A percentile compares a stretch with the other conserved stretches of the same genome.
These are phyloP conservation scores for Lactarius hengduanensis DNA, from an alignment of 768 basidiomycete genomes.

Conservation along the genomic window DNA sequence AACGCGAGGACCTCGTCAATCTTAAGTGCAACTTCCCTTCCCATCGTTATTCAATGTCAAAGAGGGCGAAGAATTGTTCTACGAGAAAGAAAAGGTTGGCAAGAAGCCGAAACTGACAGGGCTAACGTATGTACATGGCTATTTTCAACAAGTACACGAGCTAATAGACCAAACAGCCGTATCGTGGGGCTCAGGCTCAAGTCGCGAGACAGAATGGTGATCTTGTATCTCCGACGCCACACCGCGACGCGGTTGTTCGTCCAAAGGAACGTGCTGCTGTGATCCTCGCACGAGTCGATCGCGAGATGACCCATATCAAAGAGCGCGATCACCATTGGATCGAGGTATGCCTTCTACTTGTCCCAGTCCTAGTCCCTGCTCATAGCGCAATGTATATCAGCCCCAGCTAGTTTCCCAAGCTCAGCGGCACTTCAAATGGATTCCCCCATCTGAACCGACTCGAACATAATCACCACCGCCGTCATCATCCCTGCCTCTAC, in stretches of 20 bases:
- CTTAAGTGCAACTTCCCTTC: constrained; percentile 73
- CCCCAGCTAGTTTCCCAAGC: constrained; percentile 50
- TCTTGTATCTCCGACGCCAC: constrained; percentile 40
- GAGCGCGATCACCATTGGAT: constrained; percentile 70
- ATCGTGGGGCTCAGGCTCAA: constrained; percentile 52
- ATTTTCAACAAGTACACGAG: neutral
- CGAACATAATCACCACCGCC: constrained; percentile 34
- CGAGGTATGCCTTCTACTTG: no score
- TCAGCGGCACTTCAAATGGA: constrained; percentile 43
- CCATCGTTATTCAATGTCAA: constrained; percentile 49
- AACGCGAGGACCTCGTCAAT: constrained; percentile 68
- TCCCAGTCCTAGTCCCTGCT: constrained; percentile 9
- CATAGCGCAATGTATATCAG: constrained; percentile 57
- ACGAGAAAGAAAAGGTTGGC: constrained; percentile 64
- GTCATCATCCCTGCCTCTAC: constrained; percentile 32
- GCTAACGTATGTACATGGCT: constrained; percentile 30
- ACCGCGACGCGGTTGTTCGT: constrained; percentile 51
- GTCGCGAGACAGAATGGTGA: constrained; percentile 44
- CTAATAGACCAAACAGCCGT: constrained; percentile 36
- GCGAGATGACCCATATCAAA: constrained; percentile 54
- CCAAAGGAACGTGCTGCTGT: constrained; percentile 64
- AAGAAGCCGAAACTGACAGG: constrained; percentile 53
- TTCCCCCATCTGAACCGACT: constrained; percentile 30
- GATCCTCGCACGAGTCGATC: constrained; percentile 63
- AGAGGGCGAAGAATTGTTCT: constrained; percentile 63